Base-by-base conservation (phyloP, 805 yeast species). In the Dipodascus albidus region DNA sequence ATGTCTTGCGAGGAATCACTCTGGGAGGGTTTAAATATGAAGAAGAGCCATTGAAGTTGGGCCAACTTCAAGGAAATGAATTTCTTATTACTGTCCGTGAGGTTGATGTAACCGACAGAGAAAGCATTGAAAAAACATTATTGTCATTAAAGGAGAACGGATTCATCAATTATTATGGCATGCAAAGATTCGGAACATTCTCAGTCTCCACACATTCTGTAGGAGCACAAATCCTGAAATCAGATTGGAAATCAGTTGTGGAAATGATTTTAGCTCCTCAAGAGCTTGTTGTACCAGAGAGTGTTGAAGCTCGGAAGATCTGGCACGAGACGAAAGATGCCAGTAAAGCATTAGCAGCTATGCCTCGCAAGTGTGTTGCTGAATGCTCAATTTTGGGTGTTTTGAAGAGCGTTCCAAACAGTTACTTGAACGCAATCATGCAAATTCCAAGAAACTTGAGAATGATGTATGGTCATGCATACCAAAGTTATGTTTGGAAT, bases 151-250 rank as follows among this genome's bases (percentile, higher is more conserved):
- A 73, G 51, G 73, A 72, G 1, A 73, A 76, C 24, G 99, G 99
- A 0, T 93, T 87, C 63, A 84, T 93, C 58, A 93, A 93, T 67
- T 93, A 93, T 65, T 93, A 78, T 66, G 99, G 99, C n/a, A 84
- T 93, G 90, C 99, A 93, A 72, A 75, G 99, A 64, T 93, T 93
- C 67, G 99, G 99, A 24, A 90, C 99, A 0, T 91, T 88, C 64
- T 86, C 96, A 11, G 76, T 89, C 24, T 87, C 98, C 1, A 90
- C 99, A 0, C 97, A 93, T 67, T 78, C 76, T 27, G 74, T 90
- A 52, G 99, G 99, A 50, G 79, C 79, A 57, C 76, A 76, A 57
- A 73, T 91, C 23, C 70, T 93, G 50, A 74, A 79, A 50, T 80
- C 79, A 35, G 81, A 89, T 54, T 93, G 95, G 89, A 77, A 84